A percentile compares a stretch with the other conserved stretches of the same genome.
Conservation (phyloP, 1,284 basidiomycete species). For the Irpex rosettiformis region DNA sequence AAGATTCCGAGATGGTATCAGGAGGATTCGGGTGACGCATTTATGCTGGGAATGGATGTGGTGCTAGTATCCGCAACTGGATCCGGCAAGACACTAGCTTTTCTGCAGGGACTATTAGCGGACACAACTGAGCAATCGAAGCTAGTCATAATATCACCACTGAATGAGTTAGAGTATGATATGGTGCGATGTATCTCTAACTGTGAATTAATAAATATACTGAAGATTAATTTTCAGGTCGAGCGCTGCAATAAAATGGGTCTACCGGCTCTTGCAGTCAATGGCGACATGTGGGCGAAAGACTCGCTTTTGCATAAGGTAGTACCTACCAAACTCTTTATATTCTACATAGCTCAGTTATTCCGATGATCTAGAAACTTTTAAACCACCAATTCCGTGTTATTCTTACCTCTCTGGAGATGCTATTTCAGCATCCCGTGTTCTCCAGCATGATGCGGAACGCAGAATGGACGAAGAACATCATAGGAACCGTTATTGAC, state of each 20-base stretch:
- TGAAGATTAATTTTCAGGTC: conserved; percentile 11
- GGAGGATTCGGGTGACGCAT: conserved; percentile 31
- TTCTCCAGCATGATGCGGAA: conserved; percentile 25
- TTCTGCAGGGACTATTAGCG: conserved; percentile 28
- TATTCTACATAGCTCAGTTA: no score
- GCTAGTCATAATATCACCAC: conserved; percentile 30
- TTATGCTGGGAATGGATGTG: conserved; percentile 31
- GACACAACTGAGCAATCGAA: conserved; percentile 18
- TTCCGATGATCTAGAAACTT: conserved; percentile 27
- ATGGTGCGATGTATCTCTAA: background rate
- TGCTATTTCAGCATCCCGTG: conserved; percentile 28
- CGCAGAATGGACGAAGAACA: conserved; percentile 19
- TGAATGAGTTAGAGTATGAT: conserved; percentile 29
- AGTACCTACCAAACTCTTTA: background rate
- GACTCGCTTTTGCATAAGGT: background rate
- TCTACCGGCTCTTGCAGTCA: conserved; percentile 28
- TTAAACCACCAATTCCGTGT: conserved; percentile 21
- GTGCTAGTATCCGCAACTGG: conserved; percentile 33
- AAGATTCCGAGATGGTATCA: conserved; percentile 28
- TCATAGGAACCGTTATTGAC: conserved; percentile 31
- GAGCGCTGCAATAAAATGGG: conserved; percentile 25
- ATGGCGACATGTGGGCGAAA: conserved; percentile 26
- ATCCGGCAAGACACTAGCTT: conserved; percentile 34
- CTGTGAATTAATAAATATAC: background rate
- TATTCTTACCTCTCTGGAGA: conserved; percentile 33